Evolutionary conservation across 2,329 filamentous ascomycete species (phyloP).

Genomic region (Phaeophleospora eucalypticola): DNA sequence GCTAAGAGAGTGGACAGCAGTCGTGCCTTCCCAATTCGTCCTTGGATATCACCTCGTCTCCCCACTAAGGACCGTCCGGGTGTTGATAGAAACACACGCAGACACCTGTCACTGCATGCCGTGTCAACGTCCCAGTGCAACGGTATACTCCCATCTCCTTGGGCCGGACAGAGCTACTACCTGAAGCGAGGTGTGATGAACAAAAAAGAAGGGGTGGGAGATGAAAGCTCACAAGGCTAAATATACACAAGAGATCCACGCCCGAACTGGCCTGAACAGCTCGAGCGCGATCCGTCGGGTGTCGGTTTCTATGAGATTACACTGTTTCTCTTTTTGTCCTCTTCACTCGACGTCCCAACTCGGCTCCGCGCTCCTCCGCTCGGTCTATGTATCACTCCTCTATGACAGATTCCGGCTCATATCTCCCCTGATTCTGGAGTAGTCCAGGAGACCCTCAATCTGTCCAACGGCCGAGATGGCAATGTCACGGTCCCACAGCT

Average conservation of each 20-base stretch:
- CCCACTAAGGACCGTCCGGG: no score
- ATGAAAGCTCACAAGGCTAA: slow-evolving; percentile 9
- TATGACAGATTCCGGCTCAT: slow-evolving; percentile 71
- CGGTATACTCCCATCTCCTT: not conserved
- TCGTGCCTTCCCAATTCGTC: no score
- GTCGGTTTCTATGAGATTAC: slow-evolving; percentile 21
- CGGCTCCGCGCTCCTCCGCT: slow-evolving; percentile 4
- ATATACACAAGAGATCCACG: slow-evolving; percentile 12
- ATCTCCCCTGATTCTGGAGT: slow-evolving; percentile 73
- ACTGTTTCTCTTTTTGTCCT: slow-evolving; percentile 18
- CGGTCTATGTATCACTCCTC: slow-evolving; percentile 12
- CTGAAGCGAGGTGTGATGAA: not conserved
- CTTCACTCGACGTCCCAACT: not conserved
- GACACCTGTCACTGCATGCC: not conserved
- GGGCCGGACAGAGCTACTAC: not conserved
- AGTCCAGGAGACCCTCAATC: slow-evolving; percentile 79
- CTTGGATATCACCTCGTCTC: no score
- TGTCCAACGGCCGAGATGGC: slow-evolving; percentile 88
- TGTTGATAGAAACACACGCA: no score
- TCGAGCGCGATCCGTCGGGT: slow-evolving; percentile 5
- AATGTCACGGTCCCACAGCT: slow-evolving; percentile 96
- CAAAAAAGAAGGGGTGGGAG: not conserved
- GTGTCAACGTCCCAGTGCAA: not conserved
- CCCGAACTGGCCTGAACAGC: slow-evolving; percentile 4
- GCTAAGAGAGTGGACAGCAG: no score